Evolutionary conservation across 257 asterid species (phyloP).

Genomic region (Forsythia viridissima): DNA sequence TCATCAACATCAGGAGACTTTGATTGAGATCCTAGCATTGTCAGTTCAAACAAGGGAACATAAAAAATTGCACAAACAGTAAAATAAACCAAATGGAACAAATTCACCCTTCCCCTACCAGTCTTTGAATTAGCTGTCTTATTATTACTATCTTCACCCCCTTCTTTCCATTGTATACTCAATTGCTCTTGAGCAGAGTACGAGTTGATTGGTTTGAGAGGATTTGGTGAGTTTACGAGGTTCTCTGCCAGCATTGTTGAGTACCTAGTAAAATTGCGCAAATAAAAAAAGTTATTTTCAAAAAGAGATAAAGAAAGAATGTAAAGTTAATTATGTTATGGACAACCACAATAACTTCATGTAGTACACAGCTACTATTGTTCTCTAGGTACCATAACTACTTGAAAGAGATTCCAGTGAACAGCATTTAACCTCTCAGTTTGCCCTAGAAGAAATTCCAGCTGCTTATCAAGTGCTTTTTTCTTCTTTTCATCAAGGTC

Average conservation of each 20-base stretch:
- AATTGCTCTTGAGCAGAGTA: conserved; percentile 42
- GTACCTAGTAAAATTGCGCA: conserved; percentile 54
- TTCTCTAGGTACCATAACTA: background rate
- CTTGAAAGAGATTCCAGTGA: background rate
- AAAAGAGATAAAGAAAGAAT: conserved; percentile 5
- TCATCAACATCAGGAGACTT: conserved; percentile 64
- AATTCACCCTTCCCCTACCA: conserved; percentile 43
- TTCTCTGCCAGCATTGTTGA: conserved; percentile 99
- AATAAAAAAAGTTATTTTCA: conserved; percentile 21
- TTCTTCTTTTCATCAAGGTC: conserved; percentile 92
- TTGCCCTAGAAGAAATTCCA: conserved; percentile 97
- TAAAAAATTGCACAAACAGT: conserved; percentile 17
- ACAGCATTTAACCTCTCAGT: conserved; percentile 72
- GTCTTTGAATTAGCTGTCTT: conserved; percentile 42
- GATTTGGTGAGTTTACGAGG: conserved; percentile 68
- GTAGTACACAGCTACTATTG: conserved; percentile 18
- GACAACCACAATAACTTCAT: conserved; percentile 7
- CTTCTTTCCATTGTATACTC: conserved; percentile 37
- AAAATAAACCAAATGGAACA: conserved; percentile 13
- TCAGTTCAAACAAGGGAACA: conserved; percentile 35
- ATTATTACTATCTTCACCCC: conserved; percentile 38
- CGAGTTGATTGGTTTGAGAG: conserved; percentile 39
- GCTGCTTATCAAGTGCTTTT: conserved; percentile 92
- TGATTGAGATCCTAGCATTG: conserved; percentile 70
- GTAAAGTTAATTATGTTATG: conserved; percentile 4